Base-by-base conservation (phyloP, 345 rosid genomes). In the Capsella bursapastoris region DNA sequence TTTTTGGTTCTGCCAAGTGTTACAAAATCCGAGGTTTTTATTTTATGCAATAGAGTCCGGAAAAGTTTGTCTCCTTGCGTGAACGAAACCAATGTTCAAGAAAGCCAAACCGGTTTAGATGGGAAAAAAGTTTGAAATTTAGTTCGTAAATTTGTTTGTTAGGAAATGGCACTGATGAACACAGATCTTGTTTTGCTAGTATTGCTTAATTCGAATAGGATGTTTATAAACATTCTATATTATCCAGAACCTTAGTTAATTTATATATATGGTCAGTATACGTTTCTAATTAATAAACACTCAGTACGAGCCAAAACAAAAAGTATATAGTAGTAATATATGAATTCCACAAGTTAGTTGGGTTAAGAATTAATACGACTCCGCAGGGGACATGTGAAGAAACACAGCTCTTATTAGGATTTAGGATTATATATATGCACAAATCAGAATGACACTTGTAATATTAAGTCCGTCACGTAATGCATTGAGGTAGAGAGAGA, bases 391-490 rank as follows among this genome's bases (percentile, higher is more conserved):
- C 73, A 62, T 62, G 73, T 75, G 79, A 72, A 22, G 25, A 0
- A 22, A 60, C 53, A 55, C 74, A 78, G 65, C 78, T 73, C 41
- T 78, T 59, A 59, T 59, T 52, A 64, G 12, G 72, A 22, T 22
- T 34, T 34, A 34, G 37, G 37, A 34, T 34, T 4, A 6, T 31
- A 31, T 4, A 65, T 65, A 65, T 71, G 64, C 27, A 22, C 31
- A 58, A 71, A 71, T 65, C 57, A 71, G 72, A 64, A 77, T 65
- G 76, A 49, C 80, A 77, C 56, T 77, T 77, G 64, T 65, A 71
- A 77, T 66, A 40, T 71, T 49, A 57, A 66, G 56, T 61, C 37
- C 60, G 57, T 62, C 70, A 61, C 60, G 70, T 51, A 53, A 75
- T 68, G 74, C 66, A 35, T 48, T 18, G 50, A 58, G 44, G 15